These are phyloP conservation scores for Pezicula carpinea DNA, from an alignment of 2,329 filamentous ascomycete species.

Conservation along the genomic window DNA sequence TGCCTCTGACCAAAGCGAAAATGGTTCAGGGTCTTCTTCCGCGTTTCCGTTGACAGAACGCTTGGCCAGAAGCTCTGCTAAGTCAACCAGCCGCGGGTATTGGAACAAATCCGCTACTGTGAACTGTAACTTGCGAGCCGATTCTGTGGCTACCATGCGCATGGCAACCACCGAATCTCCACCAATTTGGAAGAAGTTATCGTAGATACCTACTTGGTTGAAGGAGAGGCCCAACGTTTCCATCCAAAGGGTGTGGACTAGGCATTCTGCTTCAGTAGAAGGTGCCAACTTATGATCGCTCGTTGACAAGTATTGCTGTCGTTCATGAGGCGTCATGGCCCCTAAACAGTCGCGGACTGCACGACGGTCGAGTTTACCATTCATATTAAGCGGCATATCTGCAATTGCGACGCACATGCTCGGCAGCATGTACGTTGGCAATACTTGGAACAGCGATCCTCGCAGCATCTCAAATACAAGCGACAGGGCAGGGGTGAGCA, in stretches of 20 bases:
- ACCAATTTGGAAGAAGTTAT: constrained; percentile 33
- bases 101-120: constrained; percentile 36
- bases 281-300: not conserved
- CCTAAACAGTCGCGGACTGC: constrained; percentile 16
- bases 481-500: not conserved
- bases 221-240: constrained; percentile 39
- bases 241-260: constrained; percentile 44
- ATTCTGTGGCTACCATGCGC: constrained; percentile 36
- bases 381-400: constrained; percentile 22
- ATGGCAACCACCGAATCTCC: constrained; percentile 31
- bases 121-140: constrained; percentile 22
- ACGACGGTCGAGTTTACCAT: constrained; percentile 30
- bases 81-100: constrained; percentile 15
- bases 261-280: constrained; percentile 9
- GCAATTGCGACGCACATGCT: constrained; percentile 22
- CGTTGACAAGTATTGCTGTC: not conserved
- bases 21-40: constrained; percentile 1
- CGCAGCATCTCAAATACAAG: not conserved
- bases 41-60: not conserved
- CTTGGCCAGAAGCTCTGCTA: constrained; percentile 1
- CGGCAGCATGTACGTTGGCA: constrained; percentile 26
- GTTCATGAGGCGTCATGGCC: not conserved
- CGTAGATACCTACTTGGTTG: constrained; percentile 32
- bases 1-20: not conserved
- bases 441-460: constrained; percentile 1